These are phyloP conservation scores for Acmispon strigosus DNA, from an alignment of 306 rosid genomes.

Conservation along the genomic window DNA sequence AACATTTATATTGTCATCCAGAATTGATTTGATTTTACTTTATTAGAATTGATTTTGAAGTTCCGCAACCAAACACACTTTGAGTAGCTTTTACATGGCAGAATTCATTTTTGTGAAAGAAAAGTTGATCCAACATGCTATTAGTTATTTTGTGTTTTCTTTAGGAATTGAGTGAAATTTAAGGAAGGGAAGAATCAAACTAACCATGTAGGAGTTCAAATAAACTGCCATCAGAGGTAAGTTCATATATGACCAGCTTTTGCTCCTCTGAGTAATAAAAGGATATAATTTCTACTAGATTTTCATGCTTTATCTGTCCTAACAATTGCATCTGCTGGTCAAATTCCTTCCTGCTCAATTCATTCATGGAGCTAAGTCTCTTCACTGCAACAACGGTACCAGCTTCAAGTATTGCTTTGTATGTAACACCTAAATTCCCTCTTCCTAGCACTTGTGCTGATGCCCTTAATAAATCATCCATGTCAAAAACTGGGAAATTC, in stretches of 20 bases:
- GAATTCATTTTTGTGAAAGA: too few species aligned
- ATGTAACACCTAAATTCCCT: slow-evolving; percentile 58
- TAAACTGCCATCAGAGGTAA: slow-evolving; percentile 32
- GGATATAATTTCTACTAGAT: slow-evolving; percentile 46
- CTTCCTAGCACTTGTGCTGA: slow-evolving; percentile 62
- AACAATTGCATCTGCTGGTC: slow-evolving; percentile 55
- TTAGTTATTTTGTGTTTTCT: neutral
- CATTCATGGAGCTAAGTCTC: slow-evolving; percentile 52
- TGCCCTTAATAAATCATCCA: slow-evolving; percentile 79
- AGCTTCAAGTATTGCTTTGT: slow-evolving; percentile 60
- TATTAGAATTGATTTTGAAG: too few species aligned
- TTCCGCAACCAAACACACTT: too few species aligned
- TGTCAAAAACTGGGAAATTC: slow-evolving; percentile 51
- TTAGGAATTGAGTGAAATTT: neutral
- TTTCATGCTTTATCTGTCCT: slow-evolving; percentile 59
- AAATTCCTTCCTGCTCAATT: slow-evolving; percentile 56
- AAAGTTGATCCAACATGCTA: too few species aligned
- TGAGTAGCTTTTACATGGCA: too few species aligned
- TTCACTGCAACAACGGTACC: slow-evolving; percentile 53
- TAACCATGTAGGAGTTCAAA: slow-evolving; percentile 69
- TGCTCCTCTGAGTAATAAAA: slow-evolving; percentile 57
- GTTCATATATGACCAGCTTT: slow-evolving; percentile 52
- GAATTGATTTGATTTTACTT: too few species aligned
- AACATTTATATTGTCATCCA: too few species aligned
- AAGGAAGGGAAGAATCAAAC: slow-evolving; percentile 24